Conservation (phyloP, 2,329 filamentous ascomycete species). For the Xylariaceae sp. region DNA sequence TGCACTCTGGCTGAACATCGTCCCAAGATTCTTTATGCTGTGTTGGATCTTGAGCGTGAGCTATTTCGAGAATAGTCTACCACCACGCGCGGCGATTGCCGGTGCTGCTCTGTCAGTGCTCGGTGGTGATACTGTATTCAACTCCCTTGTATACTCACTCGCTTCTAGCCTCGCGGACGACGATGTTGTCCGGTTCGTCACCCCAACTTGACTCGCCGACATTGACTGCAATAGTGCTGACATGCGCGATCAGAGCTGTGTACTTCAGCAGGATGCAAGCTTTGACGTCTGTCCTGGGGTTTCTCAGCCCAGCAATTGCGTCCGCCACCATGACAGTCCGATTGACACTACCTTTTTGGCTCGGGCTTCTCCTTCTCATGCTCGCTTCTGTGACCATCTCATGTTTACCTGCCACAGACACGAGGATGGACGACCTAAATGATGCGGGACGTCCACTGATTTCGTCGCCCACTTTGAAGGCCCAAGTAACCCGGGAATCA, state of each 20-base stretch:
- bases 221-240: constrained; percentile 6
- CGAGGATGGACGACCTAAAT: constrained; percentile 2
- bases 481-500: constrained; percentile 24
- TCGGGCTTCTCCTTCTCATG: constrained; percentile 36
- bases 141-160: constrained; percentile 45
- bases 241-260: constrained; percentile 34
- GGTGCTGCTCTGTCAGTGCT: constrained; percentile 42
- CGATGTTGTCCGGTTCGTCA: constrained; percentile 32
- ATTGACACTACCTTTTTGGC: constrained; percentile 42
- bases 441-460: constrained; percentile 37
- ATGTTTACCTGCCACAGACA: constrained; percentile 23
- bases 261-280: constrained; percentile 51
- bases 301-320: constrained; percentile 44
- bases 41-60: constrained; percentile 38
- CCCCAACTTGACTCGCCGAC: not conserved
- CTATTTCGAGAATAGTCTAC: constrained; percentile 34
- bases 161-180: constrained; percentile 43
- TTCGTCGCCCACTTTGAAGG: constrained; percentile 37
- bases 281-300: constrained; percentile 42
- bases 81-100: constrained; percentile 36
- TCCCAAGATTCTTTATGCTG: constrained; percentile 39
- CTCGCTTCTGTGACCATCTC: constrained; percentile 32
- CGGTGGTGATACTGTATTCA: constrained; percentile 49
- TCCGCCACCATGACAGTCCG: constrained; percentile 41
- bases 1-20: constrained; percentile 42